Evolutionary conservation across 2,329 filamentous ascomycete species (phyloP), one percentile per base, ranked within the genome.

Genomic region (Hawksworthiomyces lignivorus): DNA sequence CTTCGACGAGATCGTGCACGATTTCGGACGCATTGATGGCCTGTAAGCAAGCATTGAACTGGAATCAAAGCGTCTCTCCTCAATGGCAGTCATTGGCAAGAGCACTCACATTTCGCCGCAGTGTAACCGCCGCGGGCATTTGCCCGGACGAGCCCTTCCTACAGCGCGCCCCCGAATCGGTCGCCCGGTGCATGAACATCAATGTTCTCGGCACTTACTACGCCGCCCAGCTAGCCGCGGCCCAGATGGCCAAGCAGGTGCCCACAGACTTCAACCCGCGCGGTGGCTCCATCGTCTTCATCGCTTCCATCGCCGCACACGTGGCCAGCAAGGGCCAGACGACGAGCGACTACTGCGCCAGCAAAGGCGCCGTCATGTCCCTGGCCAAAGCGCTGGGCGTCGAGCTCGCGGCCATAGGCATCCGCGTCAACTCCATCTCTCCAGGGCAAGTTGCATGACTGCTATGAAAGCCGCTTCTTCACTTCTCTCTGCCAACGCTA

Each of bases 361-460:
- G 69, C 14, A 84, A 84, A 56, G 80, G 79, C 11, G 81, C 77
- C 1, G 72, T 84, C 0, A 72, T 71, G 2, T 78, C 83, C 55
- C 56, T 83, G 36, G 82, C 77, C 24, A 82, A 82, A 56, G 75
- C 79, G 1, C 60, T 84, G 45, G 71, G 69, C n/a, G 84, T 84
- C 48, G 79, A 84, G 60, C 84, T 80, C 80, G 71, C 74, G 0
- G 59, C 63, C 11, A 71, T 77, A 50, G 80, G 80, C 2, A 74
- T 85, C 38, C 75, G 68, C 8, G 81, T 85, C 21, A 85, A 84
- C 60, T 77, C 76, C 2, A 81, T 84, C 57, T 80, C 80, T 10
- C 81, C 81, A 0, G 80, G 81, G 0, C 12, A 26, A 8, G 24
- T 26, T 26, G 84, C 84, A 56, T 77, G 8, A 2, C 24, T 12